phyloP scores from a whole-genome alignment of 2,329 filamentous ascomycete genomes.

The Tolypocladium cylindrosporum region DNA sequence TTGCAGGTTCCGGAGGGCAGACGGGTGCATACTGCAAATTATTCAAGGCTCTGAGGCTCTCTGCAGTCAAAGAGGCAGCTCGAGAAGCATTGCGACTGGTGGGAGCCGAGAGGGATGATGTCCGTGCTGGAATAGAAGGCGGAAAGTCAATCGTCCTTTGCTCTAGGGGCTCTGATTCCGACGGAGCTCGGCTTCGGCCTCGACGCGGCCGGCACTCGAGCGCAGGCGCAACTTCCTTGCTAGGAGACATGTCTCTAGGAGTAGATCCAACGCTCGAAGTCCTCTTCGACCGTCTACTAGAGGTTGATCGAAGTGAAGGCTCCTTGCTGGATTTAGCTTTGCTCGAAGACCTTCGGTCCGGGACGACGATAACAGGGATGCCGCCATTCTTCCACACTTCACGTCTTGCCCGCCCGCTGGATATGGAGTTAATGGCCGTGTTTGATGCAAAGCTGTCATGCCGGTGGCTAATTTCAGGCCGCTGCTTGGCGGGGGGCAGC shows the following conservation, averaged over 20 bases:
- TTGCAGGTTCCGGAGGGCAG: not conserved
- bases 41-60: slow-evolving; percentile 48
- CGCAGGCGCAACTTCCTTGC: slow-evolving; percentile 30
- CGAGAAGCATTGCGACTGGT: slow-evolving; percentile 49
- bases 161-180: slow-evolving; percentile 39
- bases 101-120: slow-evolving; percentile 52
- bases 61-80: slow-evolving; percentile 24
- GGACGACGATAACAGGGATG: slow-evolving; percentile 54
- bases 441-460: slow-evolving; percentile 40
- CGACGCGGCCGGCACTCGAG: slow-evolving; percentile 32
- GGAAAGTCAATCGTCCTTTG: slow-evolving; percentile 51
- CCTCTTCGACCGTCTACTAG: slow-evolving; percentile 43
- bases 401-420: slow-evolving; percentile 44
- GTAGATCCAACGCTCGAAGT: slow-evolving; percentile 43
- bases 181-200: slow-evolving; percentile 30
- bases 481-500: slow-evolving; percentile 14
- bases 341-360: slow-evolving; percentile 44
- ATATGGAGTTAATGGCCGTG: slow-evolving; percentile 36
- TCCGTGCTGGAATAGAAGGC: slow-evolving; percentile 44
- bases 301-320: slow-evolving; percentile 51
- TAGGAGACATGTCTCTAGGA: slow-evolving; percentile 29
- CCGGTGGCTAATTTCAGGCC: slow-evolving; percentile 16
- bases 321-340: slow-evolving; percentile 39
- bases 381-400: slow-evolving; percentile 49
- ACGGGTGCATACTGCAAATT: slow-evolving; percentile 19